Evolutionary conservation across 2,329 filamentous ascomycete species (phyloP), one percentile per base, ranked within the genome.

Genomic region (Fusarium palustre): DNA sequence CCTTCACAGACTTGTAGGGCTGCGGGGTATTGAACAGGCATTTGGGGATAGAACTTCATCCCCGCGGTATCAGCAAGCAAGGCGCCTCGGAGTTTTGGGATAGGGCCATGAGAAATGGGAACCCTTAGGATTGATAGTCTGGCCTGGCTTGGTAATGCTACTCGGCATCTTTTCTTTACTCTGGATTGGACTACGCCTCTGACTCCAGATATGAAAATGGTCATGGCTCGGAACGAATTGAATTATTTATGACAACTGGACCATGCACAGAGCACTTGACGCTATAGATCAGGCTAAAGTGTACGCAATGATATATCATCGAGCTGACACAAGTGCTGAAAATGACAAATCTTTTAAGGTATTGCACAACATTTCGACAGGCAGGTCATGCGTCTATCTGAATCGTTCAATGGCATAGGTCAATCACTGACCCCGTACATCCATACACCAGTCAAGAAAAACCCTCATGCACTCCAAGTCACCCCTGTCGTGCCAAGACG

Each of bases 241-340:
- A 63, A 59, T 50, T 33, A 59, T 43, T 63, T 59, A 48, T 54
- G 58, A 64, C 39, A 28, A 45, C 43, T 58, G 58, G 59, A 58
- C 48, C 41, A 46, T 39, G 43, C 50, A 46, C 25, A 52, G 67
- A 62, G 25, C 34, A 47, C 13, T 53, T 62, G 39, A 59, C 16
- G 30, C 24, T 55, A 45, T 41, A 39, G 4, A 68, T 61, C 45
- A 62, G 60, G 57, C 52, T 49, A 70, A 67, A 50, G 55, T 64
- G 70, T 53, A 70, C 25, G 65, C 59, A 72, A 64, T 59, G 58
- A 58, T 56, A 64, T 69, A 61, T 25, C 33, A 36, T 30, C 42
- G 68, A 72, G 55, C 66, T 73, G 72, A 68, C 72, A 60, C 54
- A 46, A 64, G 64, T 57, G 55, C 59, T 68, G 55, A 71, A 69